phyloP scores from a whole-genome alignment of 768 basidiomycete species.

The Mycena vulgaris region DNA sequence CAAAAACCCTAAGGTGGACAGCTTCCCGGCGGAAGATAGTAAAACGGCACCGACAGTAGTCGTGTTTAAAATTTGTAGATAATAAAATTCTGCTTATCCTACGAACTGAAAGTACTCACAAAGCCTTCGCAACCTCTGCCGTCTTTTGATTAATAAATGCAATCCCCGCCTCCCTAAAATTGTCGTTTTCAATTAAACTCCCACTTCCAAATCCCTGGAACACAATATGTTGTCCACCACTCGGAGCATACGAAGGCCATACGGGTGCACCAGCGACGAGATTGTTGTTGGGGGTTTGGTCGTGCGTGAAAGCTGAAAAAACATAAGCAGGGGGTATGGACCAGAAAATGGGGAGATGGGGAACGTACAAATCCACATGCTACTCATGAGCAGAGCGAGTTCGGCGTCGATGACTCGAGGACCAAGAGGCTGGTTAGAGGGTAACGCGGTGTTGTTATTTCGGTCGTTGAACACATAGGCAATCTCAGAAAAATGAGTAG shows the following conservation, averaged over 20 bases:
- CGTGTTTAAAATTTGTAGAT: conserved; percentile 23
- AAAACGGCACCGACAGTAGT: conserved; percentile 22
- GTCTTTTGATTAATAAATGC: conserved; percentile 29
- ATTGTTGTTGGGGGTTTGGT: conserved; percentile 28
- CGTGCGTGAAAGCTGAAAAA: conserved; percentile 28
- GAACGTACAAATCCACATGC: conserved; percentile 28
- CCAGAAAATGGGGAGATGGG: conserved; percentile 15
- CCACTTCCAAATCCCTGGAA: conserved; percentile 30
- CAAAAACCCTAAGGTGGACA: no score
- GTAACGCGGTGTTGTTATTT: conserved; percentile 26
- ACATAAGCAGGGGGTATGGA: conserved; percentile 28
- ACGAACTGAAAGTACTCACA: conserved; percentile 27
- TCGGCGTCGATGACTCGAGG: conserved; percentile 28
- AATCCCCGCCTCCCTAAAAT: conserved; percentile 30
- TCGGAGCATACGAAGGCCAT: conserved; percentile 29
- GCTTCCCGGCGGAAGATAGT: no score
- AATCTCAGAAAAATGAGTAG: conserved; percentile 22
- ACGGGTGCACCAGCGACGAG: conserved; percentile 26
- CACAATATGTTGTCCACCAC: conserved; percentile 27
- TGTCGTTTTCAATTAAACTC: conserved; percentile 27
- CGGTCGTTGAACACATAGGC: conserved; percentile 31
- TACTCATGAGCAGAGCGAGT: conserved; percentile 29
- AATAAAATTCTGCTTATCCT: conserved; percentile 29
- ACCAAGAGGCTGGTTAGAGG: conserved; percentile 31
- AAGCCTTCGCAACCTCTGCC: conserved; percentile 27